These are phyloP conservation scores for Aspergillus terreus DNA, from an alignment of 2,329 filamentous ascomycete species.

Conservation along the genomic window DNA sequence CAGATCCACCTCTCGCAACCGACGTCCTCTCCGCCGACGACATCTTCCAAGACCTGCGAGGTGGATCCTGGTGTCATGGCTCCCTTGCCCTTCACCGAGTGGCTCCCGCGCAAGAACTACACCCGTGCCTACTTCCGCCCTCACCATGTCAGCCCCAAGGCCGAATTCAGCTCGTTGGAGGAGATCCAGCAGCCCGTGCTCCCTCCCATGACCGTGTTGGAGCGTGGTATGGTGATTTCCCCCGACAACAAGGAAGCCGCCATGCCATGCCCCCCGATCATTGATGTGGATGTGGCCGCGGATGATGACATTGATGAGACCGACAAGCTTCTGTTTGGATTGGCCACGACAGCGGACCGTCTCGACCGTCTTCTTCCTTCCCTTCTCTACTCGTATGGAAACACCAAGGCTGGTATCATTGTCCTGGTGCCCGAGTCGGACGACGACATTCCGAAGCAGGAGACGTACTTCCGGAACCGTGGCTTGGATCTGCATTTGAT, in stretches of 20 bases:
- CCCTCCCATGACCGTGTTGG: slow-evolving; percentile 35
- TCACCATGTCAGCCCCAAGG: slow-evolving; percentile 31
- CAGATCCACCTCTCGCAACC: slow-evolving; percentile 21
- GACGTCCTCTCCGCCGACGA: slow-evolving; percentile 7
- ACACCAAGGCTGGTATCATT: slow-evolving; percentile 38
- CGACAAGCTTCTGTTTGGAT: slow-evolving; percentile 39
- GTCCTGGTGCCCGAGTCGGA: slow-evolving; percentile 41
- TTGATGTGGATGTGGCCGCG: slow-evolving; percentile 39
- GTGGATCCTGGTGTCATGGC: slow-evolving; percentile 31
- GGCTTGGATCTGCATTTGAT: slow-evolving; percentile 39
- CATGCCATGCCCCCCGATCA: slow-evolving; percentile 37
- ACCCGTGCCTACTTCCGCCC: slow-evolving; percentile 42
- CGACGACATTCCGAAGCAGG: slow-evolving; percentile 36
- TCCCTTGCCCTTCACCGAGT: slow-evolving; percentile 37
- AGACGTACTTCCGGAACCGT: slow-evolving; percentile 40
- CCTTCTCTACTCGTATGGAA: slow-evolving; percentile 41
- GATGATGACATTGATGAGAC: slow-evolving; percentile 39
- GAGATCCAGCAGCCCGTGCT: slow-evolving; percentile 36
- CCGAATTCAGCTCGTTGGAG: slow-evolving; percentile 38
- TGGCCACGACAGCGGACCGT: slow-evolving; percentile 42
- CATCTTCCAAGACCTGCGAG: slow-evolving; percentile 26
- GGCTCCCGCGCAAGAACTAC: slow-evolving; percentile 43
- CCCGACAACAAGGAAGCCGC: slow-evolving; percentile 28
- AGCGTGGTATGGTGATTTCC: slow-evolving; percentile 37
- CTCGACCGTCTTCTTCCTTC: slow-evolving; percentile 39